phyloP scores from a whole-genome alignment of 768 basidiomycete species.

The Polyporus arcularius region DNA sequence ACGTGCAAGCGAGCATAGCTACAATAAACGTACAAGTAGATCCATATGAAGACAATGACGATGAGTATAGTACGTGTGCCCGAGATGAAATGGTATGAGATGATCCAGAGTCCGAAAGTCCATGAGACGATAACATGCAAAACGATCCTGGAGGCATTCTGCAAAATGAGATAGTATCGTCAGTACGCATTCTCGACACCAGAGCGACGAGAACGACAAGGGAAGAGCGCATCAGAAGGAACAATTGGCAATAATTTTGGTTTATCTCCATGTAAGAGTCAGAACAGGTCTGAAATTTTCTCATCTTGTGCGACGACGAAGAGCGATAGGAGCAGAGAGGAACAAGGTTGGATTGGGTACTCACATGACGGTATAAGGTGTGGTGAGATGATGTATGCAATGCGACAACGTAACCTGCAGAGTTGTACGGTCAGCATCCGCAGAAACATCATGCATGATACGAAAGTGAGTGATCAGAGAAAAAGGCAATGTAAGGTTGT shows the following conservation, averaged over 20 bases:
- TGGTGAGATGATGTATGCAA: not conserved
- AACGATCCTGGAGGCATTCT: slow-evolving; percentile 3
- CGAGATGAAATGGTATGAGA: slow-evolving; percentile 19
- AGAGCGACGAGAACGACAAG: not conserved
- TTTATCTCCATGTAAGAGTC: slow-evolving; percentile 55
- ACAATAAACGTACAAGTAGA: slow-evolving; percentile 3
- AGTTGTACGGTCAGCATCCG: slow-evolving; percentile 16
- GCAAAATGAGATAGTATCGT: not conserved
- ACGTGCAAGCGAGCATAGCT: too few relatives aligned
- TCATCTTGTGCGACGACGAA: slow-evolving; percentile 42
- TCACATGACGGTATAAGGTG: slow-evolving; percentile 31
- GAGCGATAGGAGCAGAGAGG: not conserved
- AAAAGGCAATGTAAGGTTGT: slow-evolving; percentile 69
- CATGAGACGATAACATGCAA: slow-evolving; percentile 35
- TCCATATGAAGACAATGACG: slow-evolving; percentile 28
- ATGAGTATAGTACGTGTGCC: slow-evolving; percentile 32
- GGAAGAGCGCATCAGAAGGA: slow-evolving; percentile 29
- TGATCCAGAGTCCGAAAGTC: slow-evolving; percentile 30
- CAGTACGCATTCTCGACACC: not conserved
- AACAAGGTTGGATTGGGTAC: slow-evolving; percentile 23
- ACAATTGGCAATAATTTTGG: slow-evolving; percentile 51
- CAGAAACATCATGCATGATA: slow-evolving; percentile 6
- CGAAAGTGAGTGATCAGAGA: slow-evolving; percentile 35
- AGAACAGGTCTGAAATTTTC: slow-evolving; percentile 69
- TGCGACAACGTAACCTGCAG: slow-evolving; percentile 1